These are phyloP conservation scores for Penicillium freii DNA, from an alignment of 2,329 filamentous ascomycete genomes.

Conservation along the genomic window DNA sequence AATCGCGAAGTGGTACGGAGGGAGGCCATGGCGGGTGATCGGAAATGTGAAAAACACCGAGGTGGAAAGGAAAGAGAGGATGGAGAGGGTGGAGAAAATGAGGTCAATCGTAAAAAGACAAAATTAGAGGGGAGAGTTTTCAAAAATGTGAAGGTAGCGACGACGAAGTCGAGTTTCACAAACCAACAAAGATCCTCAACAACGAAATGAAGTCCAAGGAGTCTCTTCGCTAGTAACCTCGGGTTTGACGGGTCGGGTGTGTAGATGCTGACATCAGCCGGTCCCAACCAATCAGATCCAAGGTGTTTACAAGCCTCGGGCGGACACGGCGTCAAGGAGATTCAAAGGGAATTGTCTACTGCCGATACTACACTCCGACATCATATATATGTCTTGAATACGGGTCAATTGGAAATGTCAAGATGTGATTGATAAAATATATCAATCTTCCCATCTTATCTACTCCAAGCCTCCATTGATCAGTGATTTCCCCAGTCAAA, in stretches of 20 bases:
- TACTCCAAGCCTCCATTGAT: not conserved
- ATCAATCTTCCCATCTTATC: not conserved
- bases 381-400: no score
- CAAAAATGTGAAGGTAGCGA: not conserved
- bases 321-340: slow-evolving; percentile 32
- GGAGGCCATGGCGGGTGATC: slow-evolving; percentile 45
- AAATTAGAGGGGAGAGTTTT: slow-evolving; percentile 3
- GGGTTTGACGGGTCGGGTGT: slow-evolving; percentile 34
- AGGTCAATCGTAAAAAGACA: slow-evolving; percentile 1
- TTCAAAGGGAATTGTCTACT: slow-evolving; percentile 6
- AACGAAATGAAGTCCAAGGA: slow-evolving; percentile 30
- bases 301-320: slow-evolving; percentile 41
- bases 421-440: not conserved
- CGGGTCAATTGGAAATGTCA: not conserved
- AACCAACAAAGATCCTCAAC: slow-evolving; percentile 16
- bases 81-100: not conserved
- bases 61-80: slow-evolving; percentile 6
- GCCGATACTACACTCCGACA: slow-evolving; percentile 1
- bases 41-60: slow-evolving; percentile 12
- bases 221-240: slow-evolving; percentile 35
- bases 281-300: slow-evolving; percentile 28
- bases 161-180: slow-evolving; percentile 7
- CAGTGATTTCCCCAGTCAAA: not conserved
- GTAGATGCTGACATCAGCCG: slow-evolving; percentile 32
- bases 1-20: slow-evolving; percentile 50